Base-by-base conservation (phyloP, 768 basidiomycete species). In the Kwoniella botswanensis region DNA sequence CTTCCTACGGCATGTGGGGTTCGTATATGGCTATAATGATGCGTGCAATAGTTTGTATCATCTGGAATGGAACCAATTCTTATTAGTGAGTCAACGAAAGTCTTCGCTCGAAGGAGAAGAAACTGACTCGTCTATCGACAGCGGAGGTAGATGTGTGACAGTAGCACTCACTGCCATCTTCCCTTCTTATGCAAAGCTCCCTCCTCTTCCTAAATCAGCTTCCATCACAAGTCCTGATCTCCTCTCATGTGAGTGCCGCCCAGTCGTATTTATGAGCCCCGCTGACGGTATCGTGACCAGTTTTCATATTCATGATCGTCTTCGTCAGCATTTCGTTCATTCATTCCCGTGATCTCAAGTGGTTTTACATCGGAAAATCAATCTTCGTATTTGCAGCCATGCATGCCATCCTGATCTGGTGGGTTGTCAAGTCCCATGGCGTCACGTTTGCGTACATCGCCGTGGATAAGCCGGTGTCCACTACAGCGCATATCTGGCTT, bases 261-360 rank as follows among this genome's bases (percentile, higher is more conserved):
- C 43, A 50, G 24, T 15, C 42, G 11, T 44, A 17, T 13, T 21
- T 21, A 18, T 24, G 42, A n/a, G 10, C 22, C 22, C 18, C 24
- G 24, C 43, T 24, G 91, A 82, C 90, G 2, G 4, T 12, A 17
- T 17, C 11, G 12, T 46, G 11, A 12, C 11, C 61, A 72, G 68
- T 92, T 86, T 89, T 88, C 77, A 93, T 93, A 87, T 91, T 93
- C 86, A 85, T 93, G 70, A 93, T 93, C 86, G 89, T 90, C 89
- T 91, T 79, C 91, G 89, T 35, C 88, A 91, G 55, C 90, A 92
- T 85, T 86, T 89, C 77, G 89, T 77, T 65, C 60, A 71, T 65
- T 26, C 74, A 74, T 61, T 74, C 72, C 13, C 58, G 72, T 3
- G 72, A 74, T 66, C 72, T 74, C 9, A 66, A 70, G 18, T 70